A percentile compares a stretch with the other conserved stretches of the same genome.
Evolutionary conservation across 2,329 filamentous ascomycete species (phyloP).

Genomic region (Ceratocystis diversiconidia): DNA sequence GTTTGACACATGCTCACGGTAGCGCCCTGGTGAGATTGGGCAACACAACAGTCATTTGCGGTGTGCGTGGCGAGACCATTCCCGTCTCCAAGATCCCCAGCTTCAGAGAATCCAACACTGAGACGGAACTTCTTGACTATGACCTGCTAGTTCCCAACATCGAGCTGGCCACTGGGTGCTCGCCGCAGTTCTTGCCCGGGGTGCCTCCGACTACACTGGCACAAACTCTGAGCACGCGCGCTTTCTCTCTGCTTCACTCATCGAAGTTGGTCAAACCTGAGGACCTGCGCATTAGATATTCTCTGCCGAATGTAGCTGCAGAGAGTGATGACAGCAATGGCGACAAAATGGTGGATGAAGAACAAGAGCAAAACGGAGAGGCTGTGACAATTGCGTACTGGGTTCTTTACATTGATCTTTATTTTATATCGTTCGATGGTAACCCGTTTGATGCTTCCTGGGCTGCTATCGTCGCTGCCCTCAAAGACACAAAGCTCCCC

Average conservation of each 20-base stretch:
- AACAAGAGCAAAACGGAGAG: conserved; percentile 26
- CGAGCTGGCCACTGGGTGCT: conserved; percentile 79
- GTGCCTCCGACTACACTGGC: conserved; percentile 65
- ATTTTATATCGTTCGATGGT: conserved; percentile 85
- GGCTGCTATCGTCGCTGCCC: conserved; percentile 67
- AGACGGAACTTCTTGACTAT: conserved; percentile 42
- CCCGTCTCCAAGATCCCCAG: conserved; percentile 59
- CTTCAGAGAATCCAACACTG: conserved; percentile 33
- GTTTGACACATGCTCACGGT: conserved; percentile 77
- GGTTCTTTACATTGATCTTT: conserved; percentile 88
- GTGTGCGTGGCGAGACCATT: conserved; percentile 75
- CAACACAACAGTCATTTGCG: conserved; percentile 89
- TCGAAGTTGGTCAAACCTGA: conserved; percentile 50
- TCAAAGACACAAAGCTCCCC: conserved; percentile 65
- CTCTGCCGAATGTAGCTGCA: conserved; percentile 25
- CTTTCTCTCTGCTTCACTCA: conserved; percentile 62
- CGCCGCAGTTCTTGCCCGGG: conserved; percentile 72
- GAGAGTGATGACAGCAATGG: conserved; percentile 33
- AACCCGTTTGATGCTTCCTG: conserved; percentile 87
- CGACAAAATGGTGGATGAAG: conserved; percentile 28
- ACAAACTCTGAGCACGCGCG: conserved; percentile 69
- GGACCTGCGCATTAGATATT: conserved; percentile 60
- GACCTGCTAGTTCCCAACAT: conserved; percentile 85
- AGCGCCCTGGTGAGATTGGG: conserved; percentile 78
- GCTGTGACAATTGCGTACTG: conserved; percentile 68